Conservation (phyloP, 1,284 basidiomycete genomes). For the Trichosporon asahii region DNA sequence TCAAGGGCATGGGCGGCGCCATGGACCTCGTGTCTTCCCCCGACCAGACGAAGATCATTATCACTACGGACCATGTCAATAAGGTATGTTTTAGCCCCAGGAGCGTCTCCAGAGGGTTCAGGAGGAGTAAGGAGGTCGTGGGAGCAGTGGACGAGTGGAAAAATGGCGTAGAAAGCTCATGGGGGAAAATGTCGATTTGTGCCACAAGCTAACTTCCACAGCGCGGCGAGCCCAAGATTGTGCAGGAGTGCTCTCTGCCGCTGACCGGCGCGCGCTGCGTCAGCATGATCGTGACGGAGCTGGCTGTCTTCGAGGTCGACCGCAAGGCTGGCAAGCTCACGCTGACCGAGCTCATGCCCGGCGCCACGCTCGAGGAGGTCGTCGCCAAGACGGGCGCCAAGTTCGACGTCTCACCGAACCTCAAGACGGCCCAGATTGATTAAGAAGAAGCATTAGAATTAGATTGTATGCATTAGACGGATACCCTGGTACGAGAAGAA, state of each 20-base stretch:
- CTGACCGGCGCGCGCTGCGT: conserved; percentile 81
- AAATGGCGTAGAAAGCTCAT: conserved; percentile 43
- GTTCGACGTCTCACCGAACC: conserved; percentile 56
- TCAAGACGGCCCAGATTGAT: conserved; percentile 18
- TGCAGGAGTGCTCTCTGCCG: conserved; percentile 76
- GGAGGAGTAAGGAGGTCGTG: neutral
- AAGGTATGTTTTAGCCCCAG: conserved; percentile 53
- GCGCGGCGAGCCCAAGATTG: conserved; percentile 73
- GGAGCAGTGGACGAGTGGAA: neutral
- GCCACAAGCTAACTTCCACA: neutral
- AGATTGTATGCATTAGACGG: conserved; percentile 3
- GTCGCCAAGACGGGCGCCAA: conserved; percentile 74
- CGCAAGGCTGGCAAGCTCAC: conserved; percentile 66
- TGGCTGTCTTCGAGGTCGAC: conserved; percentile 80
- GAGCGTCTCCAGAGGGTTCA: neutral
- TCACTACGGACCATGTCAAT: conserved; percentile 59
- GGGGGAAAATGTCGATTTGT: too few relatives aligned
- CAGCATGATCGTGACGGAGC: conserved; percentile 83
- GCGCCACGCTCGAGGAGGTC: conserved; percentile 76
- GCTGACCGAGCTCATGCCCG: conserved; percentile 74
- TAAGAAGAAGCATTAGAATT: neutral
- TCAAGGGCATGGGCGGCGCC: conserved; percentile 85
- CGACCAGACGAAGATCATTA: conserved; percentile 66
- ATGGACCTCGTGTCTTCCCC: conserved; percentile 58
- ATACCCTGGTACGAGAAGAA: neutral